These are phyloP conservation scores for Penicillium sp. DNA, from an alignment of 2,329 filamentous ascomycete species.

Conservation along the genomic window DNA sequence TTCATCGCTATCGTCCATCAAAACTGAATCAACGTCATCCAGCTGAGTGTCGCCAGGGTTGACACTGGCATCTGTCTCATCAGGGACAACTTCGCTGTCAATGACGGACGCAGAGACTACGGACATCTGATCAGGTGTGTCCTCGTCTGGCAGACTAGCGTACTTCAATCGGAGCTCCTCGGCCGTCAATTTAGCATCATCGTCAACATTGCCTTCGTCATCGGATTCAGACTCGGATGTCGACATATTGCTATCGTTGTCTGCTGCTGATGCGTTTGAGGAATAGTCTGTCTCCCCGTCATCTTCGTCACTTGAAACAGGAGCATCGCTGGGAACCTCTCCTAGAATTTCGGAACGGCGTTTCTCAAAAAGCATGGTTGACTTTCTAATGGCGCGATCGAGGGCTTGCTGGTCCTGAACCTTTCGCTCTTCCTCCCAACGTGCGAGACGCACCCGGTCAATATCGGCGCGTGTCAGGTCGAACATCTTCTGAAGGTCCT, in stretches of 20 bases:
- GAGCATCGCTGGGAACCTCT: conserved; percentile 65
- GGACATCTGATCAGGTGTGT: conserved; percentile 24
- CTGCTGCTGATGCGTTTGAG: conserved; percentile 66
- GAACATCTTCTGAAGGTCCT: conserved; percentile 64
- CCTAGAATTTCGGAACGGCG: conserved; percentile 46
- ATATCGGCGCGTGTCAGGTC: conserved; percentile 60
- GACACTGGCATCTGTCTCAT: conserved; percentile 22
- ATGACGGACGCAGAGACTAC: conserved; percentile 23
- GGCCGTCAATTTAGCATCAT: conserved; percentile 48
- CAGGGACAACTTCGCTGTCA: conserved; percentile 19
- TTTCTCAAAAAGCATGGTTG: conserved; percentile 51
- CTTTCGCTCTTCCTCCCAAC: conserved; percentile 60
- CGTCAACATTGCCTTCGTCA: conserved; percentile 37
- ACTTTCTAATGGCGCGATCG: conserved; percentile 54
- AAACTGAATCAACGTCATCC: conserved; percentile 46
- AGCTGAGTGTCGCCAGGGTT: conserved; percentile 33
- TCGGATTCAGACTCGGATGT: conserved; percentile 47
- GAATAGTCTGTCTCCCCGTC: conserved; percentile 27
- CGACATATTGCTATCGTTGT: conserved; percentile 54
- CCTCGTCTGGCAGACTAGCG: conserved; percentile 37
- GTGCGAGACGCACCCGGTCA: conserved; percentile 55
- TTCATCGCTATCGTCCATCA: conserved; percentile 49
- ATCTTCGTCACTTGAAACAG: conserved; percentile 64
- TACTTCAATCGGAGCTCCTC: conserved; percentile 52
- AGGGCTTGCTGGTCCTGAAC: conserved; percentile 54